A percentile compares a stretch with the other conserved stretches of the same genome.
phyloP scores from a whole-genome alignment of 2,329 filamentous ascomycete genomes.

The Fusarium devonianum region DNA sequence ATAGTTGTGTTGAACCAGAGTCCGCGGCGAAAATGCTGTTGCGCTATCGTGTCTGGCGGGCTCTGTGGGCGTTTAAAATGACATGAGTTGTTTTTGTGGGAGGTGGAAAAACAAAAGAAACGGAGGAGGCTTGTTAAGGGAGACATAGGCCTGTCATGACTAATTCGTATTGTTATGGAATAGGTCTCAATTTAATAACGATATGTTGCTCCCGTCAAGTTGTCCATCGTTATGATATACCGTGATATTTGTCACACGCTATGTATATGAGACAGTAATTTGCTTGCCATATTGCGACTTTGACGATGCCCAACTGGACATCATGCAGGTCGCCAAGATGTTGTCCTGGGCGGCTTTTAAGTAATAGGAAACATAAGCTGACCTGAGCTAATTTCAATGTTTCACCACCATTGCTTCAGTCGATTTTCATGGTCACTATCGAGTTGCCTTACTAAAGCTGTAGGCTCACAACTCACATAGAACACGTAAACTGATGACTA shows the following conservation, averaged over 20 bases:
- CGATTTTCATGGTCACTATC: no score
- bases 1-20: conserved; percentile 61
- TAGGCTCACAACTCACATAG: neutral
- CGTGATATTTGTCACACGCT: neutral
- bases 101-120: neutral
- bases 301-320: neutral
- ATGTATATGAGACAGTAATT: no score
- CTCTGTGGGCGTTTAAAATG: conserved; percentile 55
- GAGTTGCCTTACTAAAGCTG: no score
- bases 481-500: no score
- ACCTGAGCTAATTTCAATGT: no score
- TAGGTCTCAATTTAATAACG: conserved; percentile 16
- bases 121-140: neutral
- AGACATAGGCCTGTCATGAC: neutral
- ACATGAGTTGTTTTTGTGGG: conserved; percentile 16
- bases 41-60: conserved; percentile 58
- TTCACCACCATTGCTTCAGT: no score
- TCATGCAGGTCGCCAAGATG: no score
- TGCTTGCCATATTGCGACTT: no score
- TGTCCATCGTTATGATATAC: neutral
- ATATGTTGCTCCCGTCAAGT: conserved; percentile 17
- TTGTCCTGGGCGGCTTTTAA: no score
- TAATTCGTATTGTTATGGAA: neutral
- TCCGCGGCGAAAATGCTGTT: conserved; percentile 59
- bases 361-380: no score